Percentiles rank a stretch among this genome's conserved stretches.
Conservation (phyloP, 148 eudicot species). For the Spergularia bocconei region DNA sequence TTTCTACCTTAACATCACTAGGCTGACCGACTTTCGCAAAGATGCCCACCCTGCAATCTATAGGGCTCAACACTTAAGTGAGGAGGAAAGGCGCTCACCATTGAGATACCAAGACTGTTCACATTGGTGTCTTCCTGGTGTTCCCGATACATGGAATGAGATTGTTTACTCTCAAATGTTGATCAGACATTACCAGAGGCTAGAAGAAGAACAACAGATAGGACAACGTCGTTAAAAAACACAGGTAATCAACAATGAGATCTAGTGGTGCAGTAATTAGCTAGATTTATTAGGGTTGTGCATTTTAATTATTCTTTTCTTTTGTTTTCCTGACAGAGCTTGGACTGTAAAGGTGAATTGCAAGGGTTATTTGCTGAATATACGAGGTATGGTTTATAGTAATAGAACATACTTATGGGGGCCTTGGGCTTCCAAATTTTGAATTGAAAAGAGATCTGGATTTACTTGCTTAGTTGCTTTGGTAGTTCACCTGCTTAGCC, state of each 20-base stretch:
- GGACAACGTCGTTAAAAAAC: conserved; percentile 12
- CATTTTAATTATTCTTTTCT: background rate
- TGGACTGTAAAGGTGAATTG: background rate
- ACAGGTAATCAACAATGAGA: conserved; percentile 14
- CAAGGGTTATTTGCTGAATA: background rate
- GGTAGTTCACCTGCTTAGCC: no score
- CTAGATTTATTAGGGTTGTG: background rate
- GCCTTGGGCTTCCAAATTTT: background rate
- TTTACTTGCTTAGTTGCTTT: no score
- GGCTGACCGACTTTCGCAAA: conserved; percentile 52
- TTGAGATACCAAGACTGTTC: conserved; percentile 61
- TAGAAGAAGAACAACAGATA: conserved; percentile 24
- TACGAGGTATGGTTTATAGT: background rate
- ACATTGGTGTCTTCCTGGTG: conserved; percentile 90
- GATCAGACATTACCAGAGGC: conserved; percentile 32
- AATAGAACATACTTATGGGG: background rate
- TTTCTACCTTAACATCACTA: conserved; percentile 57
- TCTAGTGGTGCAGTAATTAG: background rate
- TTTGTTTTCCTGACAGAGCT: background rate
- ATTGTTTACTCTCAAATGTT: conserved; percentile 53
- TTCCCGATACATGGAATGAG: conserved; percentile 80
- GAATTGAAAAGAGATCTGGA: background rate
- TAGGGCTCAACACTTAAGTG: conserved; percentile 39
- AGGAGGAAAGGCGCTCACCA: conserved; percentile 45
- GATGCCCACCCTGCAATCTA: conserved; percentile 71